A percentile compares a stretch with the other conserved stretches of the same genome.
phyloP scores from a whole-genome alignment of 805 yeast genomes.

The Hanseniaspora nectarophila region DNA sequence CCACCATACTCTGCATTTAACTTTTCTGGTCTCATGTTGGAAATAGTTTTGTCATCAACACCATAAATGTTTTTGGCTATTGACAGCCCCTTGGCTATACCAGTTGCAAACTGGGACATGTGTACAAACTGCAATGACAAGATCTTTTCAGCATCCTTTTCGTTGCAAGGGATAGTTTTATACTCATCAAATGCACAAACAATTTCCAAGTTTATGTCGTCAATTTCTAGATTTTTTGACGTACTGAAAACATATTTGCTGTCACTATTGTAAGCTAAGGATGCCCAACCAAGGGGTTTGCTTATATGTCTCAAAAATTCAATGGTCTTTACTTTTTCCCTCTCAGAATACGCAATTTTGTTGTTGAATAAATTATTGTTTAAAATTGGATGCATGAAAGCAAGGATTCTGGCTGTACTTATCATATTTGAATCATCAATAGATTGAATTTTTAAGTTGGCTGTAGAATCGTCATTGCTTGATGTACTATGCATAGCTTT shows the following conservation, averaged over 20 bases:
- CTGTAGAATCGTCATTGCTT: neutral
- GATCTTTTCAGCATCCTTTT: neutral
- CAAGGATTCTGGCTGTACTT: neutral
- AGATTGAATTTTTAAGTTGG: no score
- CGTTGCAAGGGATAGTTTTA: neutral
- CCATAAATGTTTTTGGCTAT: conserved; percentile 18
- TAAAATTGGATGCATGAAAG: conserved; percentile 3
- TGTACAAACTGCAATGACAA: conserved; percentile 7
- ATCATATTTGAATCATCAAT: neutral
- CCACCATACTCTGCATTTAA: conserved; percentile 86
- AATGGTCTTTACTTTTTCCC: conserved; percentile 4
- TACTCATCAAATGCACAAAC: conserved; percentile 1
- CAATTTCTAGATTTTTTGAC: neutral
- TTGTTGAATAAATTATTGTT: conserved; percentile 7
- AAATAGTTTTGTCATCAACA: conserved; percentile 70
- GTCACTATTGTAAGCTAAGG: neutral
- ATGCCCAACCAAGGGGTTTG: conserved; percentile 11
- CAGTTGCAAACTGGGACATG: conserved; percentile 1
- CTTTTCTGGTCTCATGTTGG: conserved; percentile 63
- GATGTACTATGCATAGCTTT: neutral
- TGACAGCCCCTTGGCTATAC: neutral
- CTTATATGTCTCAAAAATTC: conserved; percentile 6
- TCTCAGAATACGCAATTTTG: conserved; percentile 1
- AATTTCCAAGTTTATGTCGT: neutral
- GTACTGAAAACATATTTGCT: neutral